These are phyloP conservation scores for Phlyctochytrium planicorne DNA, from an alignment of 192 early-diverging fungal genomes.

Conservation along the genomic window DNA sequence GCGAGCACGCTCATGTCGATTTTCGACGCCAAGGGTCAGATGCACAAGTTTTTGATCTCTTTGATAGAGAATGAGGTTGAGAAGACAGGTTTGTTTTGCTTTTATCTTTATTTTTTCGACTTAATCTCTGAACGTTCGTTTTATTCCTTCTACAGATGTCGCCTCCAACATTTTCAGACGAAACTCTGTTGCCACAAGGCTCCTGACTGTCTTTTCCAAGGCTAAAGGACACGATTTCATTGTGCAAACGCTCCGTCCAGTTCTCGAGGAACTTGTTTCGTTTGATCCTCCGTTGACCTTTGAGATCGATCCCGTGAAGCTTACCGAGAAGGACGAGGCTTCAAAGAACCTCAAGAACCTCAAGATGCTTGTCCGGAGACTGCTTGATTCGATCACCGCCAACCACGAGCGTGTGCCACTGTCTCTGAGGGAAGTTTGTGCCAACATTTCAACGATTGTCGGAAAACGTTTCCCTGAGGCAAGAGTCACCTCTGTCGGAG, in stretches of 20 bases:
- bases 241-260: constrained; percentile 74
- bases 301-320: constrained; percentile 84
- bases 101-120: not conserved
- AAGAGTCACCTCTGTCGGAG: constrained; percentile 84
- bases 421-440: constrained; percentile 77
- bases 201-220: constrained; percentile 83
- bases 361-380: constrained; percentile 66
- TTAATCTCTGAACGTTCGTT: not conserved
- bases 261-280: constrained; percentile 66
- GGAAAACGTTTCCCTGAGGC: constrained; percentile 80
- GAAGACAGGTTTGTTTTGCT: constrained; percentile 65
- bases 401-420: constrained; percentile 70
- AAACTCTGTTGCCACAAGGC: constrained; percentile 87
- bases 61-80: constrained; percentile 83
- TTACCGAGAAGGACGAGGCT: constrained; percentile 64
- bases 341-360: constrained; percentile 78
- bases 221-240: constrained; percentile 79
- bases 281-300: constrained; percentile 73
- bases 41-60: constrained; percentile 72
- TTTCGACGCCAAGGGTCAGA: constrained; percentile 74
- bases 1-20: constrained; percentile 73
- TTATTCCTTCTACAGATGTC: constrained; percentile 9
- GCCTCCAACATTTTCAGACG: constrained; percentile 81
- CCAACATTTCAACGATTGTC: constrained; percentile 74
- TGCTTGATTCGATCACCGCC: constrained; percentile 82